phyloP scores from a whole-genome alignment of 2,329 filamentous ascomycete species.

The Cadophora gregata region DNA sequence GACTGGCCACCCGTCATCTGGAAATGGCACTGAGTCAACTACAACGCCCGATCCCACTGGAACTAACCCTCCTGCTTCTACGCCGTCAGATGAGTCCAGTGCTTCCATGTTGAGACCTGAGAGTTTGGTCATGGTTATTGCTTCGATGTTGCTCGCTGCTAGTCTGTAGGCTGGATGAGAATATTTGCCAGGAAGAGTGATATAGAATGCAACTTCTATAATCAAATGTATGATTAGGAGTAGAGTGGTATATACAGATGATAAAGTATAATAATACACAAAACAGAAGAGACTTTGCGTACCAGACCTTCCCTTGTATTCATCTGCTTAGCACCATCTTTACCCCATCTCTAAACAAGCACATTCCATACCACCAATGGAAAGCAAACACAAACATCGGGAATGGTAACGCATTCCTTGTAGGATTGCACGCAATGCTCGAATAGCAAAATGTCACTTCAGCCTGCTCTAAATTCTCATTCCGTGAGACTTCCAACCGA shows the following conservation, averaged over 20 bases:
- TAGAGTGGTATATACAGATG: not conserved
- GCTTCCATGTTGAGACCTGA: not conserved
- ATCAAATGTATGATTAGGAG: not conserved
- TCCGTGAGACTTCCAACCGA: constrained; percentile 25
- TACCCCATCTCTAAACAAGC: constrained; percentile 28
- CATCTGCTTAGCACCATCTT: constrained; percentile 17
- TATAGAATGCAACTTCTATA: not conserved
- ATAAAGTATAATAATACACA: not conserved
- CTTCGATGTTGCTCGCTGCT: not conserved
- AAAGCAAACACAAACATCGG: constrained; percentile 9
- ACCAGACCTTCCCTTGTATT: not conserved
- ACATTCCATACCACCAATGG: constrained; percentile 25
- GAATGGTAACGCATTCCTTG: constrained; percentile 12
- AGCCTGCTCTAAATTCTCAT: not conserved
- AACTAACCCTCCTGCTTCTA: not conserved
- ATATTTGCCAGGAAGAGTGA: not conserved
- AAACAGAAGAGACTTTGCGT: not conserved
- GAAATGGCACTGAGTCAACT: not conserved
- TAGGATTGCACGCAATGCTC: constrained; percentile 25
- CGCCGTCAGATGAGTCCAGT: not conserved
- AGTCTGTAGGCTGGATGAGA: not conserved
- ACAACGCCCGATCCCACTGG: not conserved
- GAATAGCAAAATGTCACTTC: constrained; percentile 22
- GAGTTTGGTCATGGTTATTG: not conserved
- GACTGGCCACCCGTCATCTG: not conserved